These are phyloP conservation scores for Pseudodiploospora longispora DNA, from an alignment of 2,329 filamentous ascomycete genomes.

Conservation along the genomic window DNA sequence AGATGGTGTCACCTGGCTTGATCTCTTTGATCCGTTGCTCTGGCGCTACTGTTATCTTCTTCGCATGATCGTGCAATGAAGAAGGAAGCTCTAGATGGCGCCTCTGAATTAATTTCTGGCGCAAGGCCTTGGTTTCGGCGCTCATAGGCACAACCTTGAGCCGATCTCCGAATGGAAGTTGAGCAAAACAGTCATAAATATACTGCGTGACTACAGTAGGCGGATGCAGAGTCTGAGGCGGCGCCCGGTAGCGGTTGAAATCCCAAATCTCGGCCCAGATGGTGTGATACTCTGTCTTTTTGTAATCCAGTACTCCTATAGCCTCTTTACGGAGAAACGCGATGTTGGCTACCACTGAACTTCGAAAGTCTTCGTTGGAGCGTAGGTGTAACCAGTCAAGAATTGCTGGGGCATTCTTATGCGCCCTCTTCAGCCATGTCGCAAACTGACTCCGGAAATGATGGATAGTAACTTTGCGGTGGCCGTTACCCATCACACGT, in stretches of 20 bases:
- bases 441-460: conserved; percentile 53
- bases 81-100: conserved; percentile 20
- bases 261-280: conserved; percentile 47
- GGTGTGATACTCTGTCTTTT: conserved; percentile 26
- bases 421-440: conserved; percentile 42
- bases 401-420: conserved; percentile 36
- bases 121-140: conserved; percentile 18
- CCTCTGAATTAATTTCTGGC: conserved; percentile 18
- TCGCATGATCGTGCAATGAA: conserved; percentile 13
- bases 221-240: background rate
- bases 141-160: conserved; percentile 32
- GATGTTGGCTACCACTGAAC: conserved; percentile 49
- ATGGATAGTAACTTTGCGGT: conserved; percentile 36
- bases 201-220: conserved; percentile 64
- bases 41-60: conserved; percentile 13
- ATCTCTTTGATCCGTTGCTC: conserved; percentile 25
- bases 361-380: conserved; percentile 52
- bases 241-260: conserved; percentile 24
- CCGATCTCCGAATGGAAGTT: conserved; percentile 50
- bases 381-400: conserved; percentile 45
- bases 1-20: conserved; percentile 40
- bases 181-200: conserved; percentile 53
- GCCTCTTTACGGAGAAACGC: conserved; percentile 60
- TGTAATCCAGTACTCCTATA: conserved; percentile 34
- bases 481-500: conserved; percentile 21